Base-by-base conservation (phyloP, 306 rosid genomes). In the Prunus salicina region DNA sequence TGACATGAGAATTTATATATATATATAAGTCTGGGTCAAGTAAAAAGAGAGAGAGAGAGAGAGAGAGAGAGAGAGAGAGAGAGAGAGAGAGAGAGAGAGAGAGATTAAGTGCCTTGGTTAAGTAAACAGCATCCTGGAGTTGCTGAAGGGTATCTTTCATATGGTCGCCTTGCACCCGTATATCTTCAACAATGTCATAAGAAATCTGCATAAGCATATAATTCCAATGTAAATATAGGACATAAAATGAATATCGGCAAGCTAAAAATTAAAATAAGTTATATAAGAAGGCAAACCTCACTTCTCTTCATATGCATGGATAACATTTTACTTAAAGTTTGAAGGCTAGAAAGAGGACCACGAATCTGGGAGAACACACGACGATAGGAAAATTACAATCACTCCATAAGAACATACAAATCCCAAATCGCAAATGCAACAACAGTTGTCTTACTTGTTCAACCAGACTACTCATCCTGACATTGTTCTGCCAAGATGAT, bases 291-390 rank as follows among this genome's bases (percentile, higher is more conserved):
- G 74, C 90, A 81, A 73, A 91, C 97, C 98, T 95, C 93, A 63
- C 85, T 87, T 79, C 86, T 92, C 86, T 86, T 88, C 80, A 88
- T 82, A 82, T 92, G 97, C 58, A 82, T 32, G 47, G 97, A 90
- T 70, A 95, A 82, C 91, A 95, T 92, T 83, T 89, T 95, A 84
- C 98, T 87, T 73, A 95, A 88, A 80, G 89, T 88, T 79, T 82
- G 92, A 76, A 95, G 90, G 83, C 96, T 92, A 78, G 96, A 90
- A 83, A 95, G 97, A 70, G 98, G 94, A 80, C 92, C 92, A 63
- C 95, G 96, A 77, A 95, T 92, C 98, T 95, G 90, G 38, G 43
- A 81, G 70, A 61, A 46, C 53, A 62, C 63, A 81, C 38, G 38
- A 72, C 15, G 45, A 25, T 71, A 51, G 64, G 52, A 47, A 85